Evolutionary conservation across 2,329 filamentous ascomycete genomes (phyloP), one percentile per base, ranked within the genome.

Genomic region (Neonectria sp.): DNA sequence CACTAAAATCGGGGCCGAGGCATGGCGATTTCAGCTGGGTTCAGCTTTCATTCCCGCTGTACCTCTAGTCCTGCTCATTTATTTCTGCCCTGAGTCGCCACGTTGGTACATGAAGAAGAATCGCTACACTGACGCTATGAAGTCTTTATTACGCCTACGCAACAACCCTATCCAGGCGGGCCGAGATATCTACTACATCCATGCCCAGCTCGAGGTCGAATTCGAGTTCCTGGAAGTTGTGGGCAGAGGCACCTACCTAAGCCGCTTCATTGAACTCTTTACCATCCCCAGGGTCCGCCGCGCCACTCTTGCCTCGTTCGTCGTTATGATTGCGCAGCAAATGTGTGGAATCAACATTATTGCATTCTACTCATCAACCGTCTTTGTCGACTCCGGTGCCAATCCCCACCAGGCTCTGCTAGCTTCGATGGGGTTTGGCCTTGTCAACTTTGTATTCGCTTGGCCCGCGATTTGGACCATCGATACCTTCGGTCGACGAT

Each of bases 281-380:
- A 92, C 89, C 12, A 86, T 94, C 63, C 90, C 92, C 2, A 88
- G 92, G 53, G 84, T 93, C 12, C 88, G 91, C 15, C 87, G 91
- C 46, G 94, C 94, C 3, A 95, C 91, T 4, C 85, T 93, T 33
- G 94, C 93, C 6, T 92, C 93, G 1, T 93, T 91, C 70, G 89
- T 90, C 1, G 93, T 95, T 71, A 97, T 97, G 94, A 90, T 93
- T 73, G 90, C 90, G 0, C 91, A 93, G 79, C 90, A 93, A 78
- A 90, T 92, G 87, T 92, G 90, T 73, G 87, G 81, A 58, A 87
- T 92, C 79, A 93, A 93, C 76, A 92, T 94, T 63, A 92, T 94
- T 62, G 90, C 92, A 1, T 94, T 94, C 79, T 94, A 95, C 79
- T 92, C 89, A 0, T 90, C 89, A 0, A 91, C 89, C 6, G 83